Evolutionary conservation across 352 stramenopile genomes (phyloP).

Genomic region (Phytophthora citricola): DNA sequence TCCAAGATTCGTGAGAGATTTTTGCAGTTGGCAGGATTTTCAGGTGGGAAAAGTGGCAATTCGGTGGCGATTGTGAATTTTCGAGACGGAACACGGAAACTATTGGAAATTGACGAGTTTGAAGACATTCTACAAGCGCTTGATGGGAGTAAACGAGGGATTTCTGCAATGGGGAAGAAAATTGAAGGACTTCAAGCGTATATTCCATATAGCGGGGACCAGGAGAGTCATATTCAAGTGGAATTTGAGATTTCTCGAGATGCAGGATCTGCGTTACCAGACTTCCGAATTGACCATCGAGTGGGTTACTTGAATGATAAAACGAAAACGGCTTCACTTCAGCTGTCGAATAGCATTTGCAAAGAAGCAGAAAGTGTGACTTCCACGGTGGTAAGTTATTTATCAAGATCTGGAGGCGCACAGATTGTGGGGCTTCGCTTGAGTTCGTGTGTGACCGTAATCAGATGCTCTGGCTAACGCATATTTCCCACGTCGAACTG

Average conservation of each 20-base stretch:
- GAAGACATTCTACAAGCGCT: conserved; percentile 30
- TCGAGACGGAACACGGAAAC: conserved; percentile 29
- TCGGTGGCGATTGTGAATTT: conserved; percentile 28
- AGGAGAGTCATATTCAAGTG: conserved; percentile 28
- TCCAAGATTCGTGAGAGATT: conserved; percentile 58
- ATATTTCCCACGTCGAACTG: conserved; percentile 35
- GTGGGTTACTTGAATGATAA: conserved; percentile 21
- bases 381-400: conserved; percentile 33
- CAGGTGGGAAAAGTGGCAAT: conserved; percentile 10
- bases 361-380: conserved; percentile 41
- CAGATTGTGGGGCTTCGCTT: conserved; percentile 26
- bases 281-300: conserved; percentile 26
- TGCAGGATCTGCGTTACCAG: conserved; percentile 15
- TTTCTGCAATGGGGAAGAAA: conserved; percentile 10
- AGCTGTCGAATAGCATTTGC: conserved; percentile 14
- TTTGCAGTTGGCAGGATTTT: conserved; percentile 38
- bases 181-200: conserved; percentile 33
- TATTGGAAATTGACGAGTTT: conserved; percentile 28
- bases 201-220: conserved; percentile 18
- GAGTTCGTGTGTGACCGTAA: conserved; percentile 49
- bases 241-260: conserved; percentile 16
- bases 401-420: conserved; percentile 20
- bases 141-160: conserved; percentile 5
- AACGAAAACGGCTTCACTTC: neutral
- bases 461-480: conserved; percentile 50